A percentile compares a stretch with the other conserved stretches of the same genome.
phyloP scores from a whole-genome alignment of 2,329 filamentous ascomycete genomes.

The Microsporum audouinii region DNA sequence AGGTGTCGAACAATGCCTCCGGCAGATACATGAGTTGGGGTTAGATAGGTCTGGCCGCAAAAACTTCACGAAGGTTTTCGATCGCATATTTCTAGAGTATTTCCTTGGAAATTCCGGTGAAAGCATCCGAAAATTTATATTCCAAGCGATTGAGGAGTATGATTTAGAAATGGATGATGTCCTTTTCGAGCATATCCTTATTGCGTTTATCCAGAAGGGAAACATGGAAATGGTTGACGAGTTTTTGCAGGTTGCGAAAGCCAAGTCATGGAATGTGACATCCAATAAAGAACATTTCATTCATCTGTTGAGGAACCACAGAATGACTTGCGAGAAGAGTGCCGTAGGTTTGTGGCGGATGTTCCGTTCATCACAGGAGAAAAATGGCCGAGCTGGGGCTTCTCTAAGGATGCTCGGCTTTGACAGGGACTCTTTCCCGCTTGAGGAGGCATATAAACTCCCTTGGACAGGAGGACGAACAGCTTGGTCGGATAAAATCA shows the following conservation, averaged over 20 bases:
- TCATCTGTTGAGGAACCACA: conserved; percentile 26
- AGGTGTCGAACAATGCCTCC: conserved; percentile 28
- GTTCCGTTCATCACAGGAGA: conserved; percentile 28
- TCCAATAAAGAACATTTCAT: conserved; percentile 23
- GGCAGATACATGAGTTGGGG: conserved; percentile 27
- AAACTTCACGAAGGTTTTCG: conserved; percentile 25
- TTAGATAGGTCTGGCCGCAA: conserved; percentile 19
- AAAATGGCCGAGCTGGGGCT: conserved; percentile 22
- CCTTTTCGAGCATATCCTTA: conserved; percentile 31
- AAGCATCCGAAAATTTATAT: conserved; percentile 28
- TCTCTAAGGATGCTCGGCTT: conserved; percentile 29
- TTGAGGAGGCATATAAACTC: conserved; percentile 19
- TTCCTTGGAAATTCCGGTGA: conserved; percentile 27
- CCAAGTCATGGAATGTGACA: conserved; percentile 25
- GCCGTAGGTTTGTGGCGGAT: conserved; percentile 32
- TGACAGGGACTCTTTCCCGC: conserved; percentile 23
- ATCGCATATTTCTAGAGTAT: conserved; percentile 33
- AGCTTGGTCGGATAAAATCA: conserved; percentile 24
- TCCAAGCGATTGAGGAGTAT: conserved; percentile 26
- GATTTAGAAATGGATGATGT: conserved; percentile 28
- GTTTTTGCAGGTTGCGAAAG: conserved; percentile 22
- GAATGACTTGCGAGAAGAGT: conserved; percentile 24
- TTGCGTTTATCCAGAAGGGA: conserved; percentile 31
- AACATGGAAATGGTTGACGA: conserved; percentile 23
- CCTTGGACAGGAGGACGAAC: conserved; percentile 15